Evolutionary conservation across 2,329 filamentous ascomycete species (phyloP).

Genomic region (Fusarium sp.): DNA sequence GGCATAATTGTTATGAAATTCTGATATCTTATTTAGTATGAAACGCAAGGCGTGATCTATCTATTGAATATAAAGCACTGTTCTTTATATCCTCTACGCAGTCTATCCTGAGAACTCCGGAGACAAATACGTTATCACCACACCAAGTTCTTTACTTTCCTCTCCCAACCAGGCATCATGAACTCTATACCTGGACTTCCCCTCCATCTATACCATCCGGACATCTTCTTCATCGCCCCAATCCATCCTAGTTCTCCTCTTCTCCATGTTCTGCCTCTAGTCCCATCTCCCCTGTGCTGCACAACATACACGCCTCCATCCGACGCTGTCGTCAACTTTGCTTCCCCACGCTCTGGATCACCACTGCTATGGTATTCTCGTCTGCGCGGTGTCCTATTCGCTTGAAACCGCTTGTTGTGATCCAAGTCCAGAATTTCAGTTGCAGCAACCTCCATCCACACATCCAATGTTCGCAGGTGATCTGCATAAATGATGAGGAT

Average conservation of each 20-base stretch:
- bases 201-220: slow-evolving; percentile 46
- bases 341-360: slow-evolving; percentile 41
- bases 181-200: slow-evolving; percentile 41
- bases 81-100: background rate
- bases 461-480: slow-evolving; percentile 54
- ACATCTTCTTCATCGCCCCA: slow-evolving; percentile 54
- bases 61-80: background rate
- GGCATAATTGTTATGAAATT: slow-evolving; percentile 10
- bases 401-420: slow-evolving; percentile 16
- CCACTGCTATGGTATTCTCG: slow-evolving; percentile 28
- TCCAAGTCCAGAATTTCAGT: slow-evolving; percentile 40
- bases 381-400: slow-evolving; percentile 41
- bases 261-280: slow-evolving; percentile 50
- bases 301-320: slow-evolving; percentile 42
- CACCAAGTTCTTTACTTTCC: slow-evolving; percentile 20
- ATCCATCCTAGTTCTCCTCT: slow-evolving; percentile 55
- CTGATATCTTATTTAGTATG: slow-evolving; percentile 26
- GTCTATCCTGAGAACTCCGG: background rate
- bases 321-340: slow-evolving; percentile 44
- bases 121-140: background rate
- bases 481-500: slow-evolving; percentile 59
- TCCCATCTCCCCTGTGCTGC: slow-evolving; percentile 41
- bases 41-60: slow-evolving; percentile 13
- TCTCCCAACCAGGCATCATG: slow-evolving; percentile 39
- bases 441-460: slow-evolving; percentile 55